Base-by-base conservation (phyloP, 345 rosid genomes). In the Fremontodendron californicum region DNA sequence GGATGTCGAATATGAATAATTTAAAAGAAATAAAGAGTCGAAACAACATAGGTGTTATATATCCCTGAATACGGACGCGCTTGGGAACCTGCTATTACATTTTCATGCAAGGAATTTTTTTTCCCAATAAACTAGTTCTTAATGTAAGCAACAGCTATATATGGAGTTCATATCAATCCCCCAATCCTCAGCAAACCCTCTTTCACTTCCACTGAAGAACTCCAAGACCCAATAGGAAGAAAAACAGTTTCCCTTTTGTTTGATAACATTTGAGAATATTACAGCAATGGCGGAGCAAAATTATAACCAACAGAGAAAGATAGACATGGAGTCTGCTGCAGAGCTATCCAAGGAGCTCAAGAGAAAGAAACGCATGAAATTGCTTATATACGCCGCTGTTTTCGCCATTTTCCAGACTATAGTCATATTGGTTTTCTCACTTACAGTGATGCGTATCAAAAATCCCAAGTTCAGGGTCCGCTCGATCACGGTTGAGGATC, bases 341-440 rank as follows among this genome's bases (percentile, higher is more conserved):
- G 43, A 35, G 45, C 13, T 9, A 16, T 63, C 68, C 68, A 63
- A 67, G 10, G 71, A 40, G 33, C 19, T 67, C 31, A 67, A 42
- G 31, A 31, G 71, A n/a, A 67, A 67, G 51, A 67, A 67, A 42
- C 71, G 33, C 19, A 67, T 42, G 71, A 67, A 67, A 42, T 39
- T 21, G 29, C 1, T 42, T 0, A 11, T 13, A n/a, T 67, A 42
- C 45, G 27, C 1, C 2, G 48, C 48, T n/a, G 31, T 51, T 10
- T 67, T 67, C 5, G 71, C 51, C 48, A 12, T 67, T 23, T 40
- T 67, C n/a, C 73, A 69, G 39, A 69, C 73, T 3, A 15, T 25
- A 21, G 35, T 69, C 57, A 69, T 45, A 29, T 12, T 69, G 57
- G 19, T 69, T 13, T 69, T 69, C 15, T 25, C n/a, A 11, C 31